A percentile compares a stretch with the other conserved stretches of the same genome.
Evolutionary conservation across 208 protist species (phyloP).

Genomic region (Blechomonas ayalai): DNA sequence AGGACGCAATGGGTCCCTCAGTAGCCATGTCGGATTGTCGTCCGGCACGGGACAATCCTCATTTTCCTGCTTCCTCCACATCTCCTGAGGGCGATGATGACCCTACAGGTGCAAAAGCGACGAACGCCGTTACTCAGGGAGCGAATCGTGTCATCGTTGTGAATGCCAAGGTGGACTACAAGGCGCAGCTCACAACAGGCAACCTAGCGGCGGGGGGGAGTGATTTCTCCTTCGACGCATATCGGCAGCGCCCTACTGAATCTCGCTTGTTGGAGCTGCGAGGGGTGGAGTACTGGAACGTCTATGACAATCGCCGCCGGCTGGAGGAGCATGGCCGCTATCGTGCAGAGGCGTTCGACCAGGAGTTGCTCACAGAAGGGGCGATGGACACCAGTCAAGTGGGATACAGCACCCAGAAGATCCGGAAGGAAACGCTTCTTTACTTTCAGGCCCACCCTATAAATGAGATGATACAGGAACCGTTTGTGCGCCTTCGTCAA

Average conservation of each 20-base stretch:
- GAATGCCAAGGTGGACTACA: conserved; percentile 38
- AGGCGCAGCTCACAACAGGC: conserved; percentile 6
- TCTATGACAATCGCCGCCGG: conserved; percentile 23
- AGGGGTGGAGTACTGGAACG: conserved; percentile 65
- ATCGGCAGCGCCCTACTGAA: conserved; percentile 51
- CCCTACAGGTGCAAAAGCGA: not conserved
- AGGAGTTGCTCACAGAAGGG: conserved; percentile 57
- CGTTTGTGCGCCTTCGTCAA: conserved; percentile 70
- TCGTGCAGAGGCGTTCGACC: conserved; percentile 24
- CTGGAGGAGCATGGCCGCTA: conserved; percentile 35
- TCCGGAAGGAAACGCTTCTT: conserved; percentile 73
- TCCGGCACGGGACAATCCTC: conserved; percentile 47
- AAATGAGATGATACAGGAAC: conserved; percentile 87
- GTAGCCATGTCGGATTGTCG: conserved; percentile 1
- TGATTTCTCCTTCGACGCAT: conserved; percentile 51
- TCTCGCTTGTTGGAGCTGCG: conserved; percentile 33
- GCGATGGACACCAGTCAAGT: conserved; percentile 68
- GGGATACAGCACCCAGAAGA: conserved; percentile 49
- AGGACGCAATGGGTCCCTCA: conserved; percentile 13
- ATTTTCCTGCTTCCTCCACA: conserved; percentile 30
- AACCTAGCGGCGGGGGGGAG: conserved; percentile 11
- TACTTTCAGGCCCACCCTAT: conserved; percentile 83
- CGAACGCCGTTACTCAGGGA: not conserved
- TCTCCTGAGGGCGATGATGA: not conserved
- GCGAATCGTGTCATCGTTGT: conserved; percentile 23